phyloP scores from a whole-genome alignment of 1,284 basidiomycete species.

The Schizopora paradoxa region DNA sequence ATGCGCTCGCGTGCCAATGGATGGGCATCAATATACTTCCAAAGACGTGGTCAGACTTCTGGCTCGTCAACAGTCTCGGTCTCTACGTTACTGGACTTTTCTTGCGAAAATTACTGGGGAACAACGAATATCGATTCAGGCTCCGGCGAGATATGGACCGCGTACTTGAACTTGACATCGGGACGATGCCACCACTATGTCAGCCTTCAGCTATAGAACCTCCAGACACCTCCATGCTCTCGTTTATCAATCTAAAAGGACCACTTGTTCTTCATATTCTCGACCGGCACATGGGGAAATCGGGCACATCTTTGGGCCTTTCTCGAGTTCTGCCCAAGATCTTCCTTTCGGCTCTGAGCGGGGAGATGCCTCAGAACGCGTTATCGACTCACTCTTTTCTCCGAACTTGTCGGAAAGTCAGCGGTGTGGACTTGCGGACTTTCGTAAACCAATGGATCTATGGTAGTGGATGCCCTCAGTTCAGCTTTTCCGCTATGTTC shows the following conservation, averaged over 20 bases:
- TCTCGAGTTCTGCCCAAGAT: constrained; percentile 94
- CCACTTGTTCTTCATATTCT: constrained; percentile 95
- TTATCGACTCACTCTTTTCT: constrained; percentile 91
- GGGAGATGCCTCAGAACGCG: constrained; percentile 81
- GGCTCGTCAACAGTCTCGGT: constrained; percentile 92
- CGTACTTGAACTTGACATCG: constrained; percentile 85
- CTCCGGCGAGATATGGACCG: constrained; percentile 96
- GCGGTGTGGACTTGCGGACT: constrained; percentile 80
- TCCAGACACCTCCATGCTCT: constrained; percentile 68
- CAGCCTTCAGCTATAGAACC: constrained; percentile 83
- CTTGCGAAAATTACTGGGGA: constrained; percentile 84
- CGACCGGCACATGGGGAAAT: constrained; percentile 89
- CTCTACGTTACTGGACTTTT: constrained; percentile 90
- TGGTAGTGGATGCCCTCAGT: constrained; percentile 92
- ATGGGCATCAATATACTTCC: constrained; percentile 95
- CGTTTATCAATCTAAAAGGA: constrained; percentile 93
- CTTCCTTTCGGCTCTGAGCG: constrained; percentile 90
- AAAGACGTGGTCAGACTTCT: constrained; percentile 91
- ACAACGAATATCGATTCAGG: constrained; percentile 96
- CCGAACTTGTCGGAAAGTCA: constrained; percentile 89
- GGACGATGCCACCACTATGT: constrained; percentile 89
- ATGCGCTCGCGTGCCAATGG: constrained; percentile 95
- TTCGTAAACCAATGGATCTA: constrained; percentile 99
- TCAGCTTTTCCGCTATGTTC: constrained; percentile 87
- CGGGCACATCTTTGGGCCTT: constrained; percentile 90